Evolutionary conservation across 257 asterid species (phyloP).

Genomic region (Asclepias syriaca): DNA sequence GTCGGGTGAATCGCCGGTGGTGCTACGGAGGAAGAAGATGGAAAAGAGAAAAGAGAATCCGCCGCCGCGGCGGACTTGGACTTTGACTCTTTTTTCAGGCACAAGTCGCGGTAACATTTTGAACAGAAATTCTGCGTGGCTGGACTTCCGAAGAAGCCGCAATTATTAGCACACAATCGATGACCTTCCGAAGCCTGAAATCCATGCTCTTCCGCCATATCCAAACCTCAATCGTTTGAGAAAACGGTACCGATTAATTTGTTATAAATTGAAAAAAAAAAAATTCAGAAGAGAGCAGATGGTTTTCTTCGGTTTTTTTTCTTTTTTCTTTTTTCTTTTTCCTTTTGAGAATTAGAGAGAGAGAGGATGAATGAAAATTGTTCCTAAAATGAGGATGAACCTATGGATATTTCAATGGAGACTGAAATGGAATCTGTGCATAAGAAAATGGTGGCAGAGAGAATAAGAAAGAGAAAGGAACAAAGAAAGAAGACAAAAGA

Average conservation of each 20-base stretch:
- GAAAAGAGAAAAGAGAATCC: slow-evolving; percentile 23
- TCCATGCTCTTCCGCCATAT: slow-evolving; percentile 89
- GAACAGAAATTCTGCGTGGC: slow-evolving; percentile 75
- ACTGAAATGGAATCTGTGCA: slow-evolving; percentile 24
- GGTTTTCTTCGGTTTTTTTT: not conserved
- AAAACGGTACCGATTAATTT: not conserved
- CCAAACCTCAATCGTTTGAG: not conserved
- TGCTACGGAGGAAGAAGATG: slow-evolving; percentile 25
- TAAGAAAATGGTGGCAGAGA: slow-evolving; percentile 15
- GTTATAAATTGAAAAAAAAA: not conserved
- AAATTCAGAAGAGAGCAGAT: not conserved
- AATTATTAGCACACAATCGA: slow-evolving; percentile 67
- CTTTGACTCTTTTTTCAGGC: slow-evolving; percentile 22
- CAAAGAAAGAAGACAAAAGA: slow-evolving; percentile 35
- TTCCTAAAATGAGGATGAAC: not conserved
- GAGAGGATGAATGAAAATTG: not conserved
- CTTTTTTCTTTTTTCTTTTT: too few relatives aligned
- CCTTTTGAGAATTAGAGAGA: not conserved
- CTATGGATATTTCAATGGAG: slow-evolving; percentile 11
- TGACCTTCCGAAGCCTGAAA: slow-evolving; percentile 72
- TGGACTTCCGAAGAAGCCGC: slow-evolving; percentile 84
- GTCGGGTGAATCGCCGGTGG: slow-evolving; percentile 10
- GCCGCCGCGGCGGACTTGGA: slow-evolving; percentile 22
- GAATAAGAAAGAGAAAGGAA: slow-evolving; percentile 31
- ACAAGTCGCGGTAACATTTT: slow-evolving; percentile 58